Base-by-base conservation (phyloP, 108 stramenopile genomes). In the Cyclotella sp. region DNA sequence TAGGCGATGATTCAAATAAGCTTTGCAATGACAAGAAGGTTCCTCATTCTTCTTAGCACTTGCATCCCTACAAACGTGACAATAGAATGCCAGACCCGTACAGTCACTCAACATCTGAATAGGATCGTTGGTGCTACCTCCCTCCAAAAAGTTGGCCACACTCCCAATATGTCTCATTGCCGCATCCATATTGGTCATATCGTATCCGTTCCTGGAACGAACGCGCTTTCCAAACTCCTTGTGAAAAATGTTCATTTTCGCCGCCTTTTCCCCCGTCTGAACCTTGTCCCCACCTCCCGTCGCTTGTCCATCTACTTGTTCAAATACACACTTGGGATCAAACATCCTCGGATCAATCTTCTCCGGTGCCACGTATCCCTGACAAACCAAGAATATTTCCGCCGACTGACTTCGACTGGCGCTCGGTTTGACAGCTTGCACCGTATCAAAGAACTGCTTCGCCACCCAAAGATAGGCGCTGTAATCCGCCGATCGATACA, bases 361-460 rank as follows among this genome's bases (percentile, higher is more conserved):
- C 54, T 92, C 86, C 0, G 99, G 98, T 11, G 89, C 90, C 18
- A 88, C 77, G 79, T 97, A 99, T 22, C 86, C 87, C 54, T 73
- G 63, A 81, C 98, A 97, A 11, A 99, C 87, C 60, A 99, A 90
- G 87, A 99, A 99, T 73, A 99, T 99, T 80, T 99, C 99, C 0
- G 99, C 98, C 42, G 94, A 95, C 70, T 98, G 97, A 21, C 79
- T 76, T 29, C 99, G 89, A 57, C 89, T 91, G 21, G 97, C 96
- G 29, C 86, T 88, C 8, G 99, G 99, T 79, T 99, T 99, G 65
- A 97, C 94, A 21, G 96, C 95, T 72, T 93, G 84, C 29, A 97
- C 94, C 9, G 47, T 69, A 21, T 83, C 73, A 82, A 99, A 99
- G 46, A 99, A 91, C 82, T 98, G 97, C 85, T 97, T 88, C 55